phyloP scores from a whole-genome alignment of 1,284 basidiomycete species.

The Neonothopanus nambi region DNA sequence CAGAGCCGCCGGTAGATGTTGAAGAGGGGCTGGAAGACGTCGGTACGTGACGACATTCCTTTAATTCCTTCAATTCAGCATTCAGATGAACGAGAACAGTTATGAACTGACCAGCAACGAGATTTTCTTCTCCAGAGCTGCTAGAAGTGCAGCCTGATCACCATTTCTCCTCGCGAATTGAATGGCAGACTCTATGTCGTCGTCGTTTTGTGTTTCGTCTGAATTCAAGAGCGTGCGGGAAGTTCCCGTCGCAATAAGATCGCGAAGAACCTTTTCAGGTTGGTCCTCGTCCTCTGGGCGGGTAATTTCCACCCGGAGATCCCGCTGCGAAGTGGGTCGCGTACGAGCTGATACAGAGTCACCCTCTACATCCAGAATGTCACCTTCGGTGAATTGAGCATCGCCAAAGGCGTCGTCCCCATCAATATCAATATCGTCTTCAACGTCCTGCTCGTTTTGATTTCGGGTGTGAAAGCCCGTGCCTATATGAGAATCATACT shows the following conservation, averaged over 20 bases:
- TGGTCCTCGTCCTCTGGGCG: constrained; percentile 35
- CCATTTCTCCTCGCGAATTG: constrained; percentile 47
- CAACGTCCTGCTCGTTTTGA: constrained; percentile 57
- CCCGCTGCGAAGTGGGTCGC: constrained; percentile 11
- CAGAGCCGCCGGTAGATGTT: constrained; percentile 29
- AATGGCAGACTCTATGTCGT: constrained; percentile 51
- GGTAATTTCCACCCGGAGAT: constrained; percentile 8
- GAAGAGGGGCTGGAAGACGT: constrained; percentile 33
- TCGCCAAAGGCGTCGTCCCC: constrained; percentile 76
- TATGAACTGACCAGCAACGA: constrained; percentile 48
- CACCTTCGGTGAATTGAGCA: constrained; percentile 72
- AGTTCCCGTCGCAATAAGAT: constrained; percentile 54
- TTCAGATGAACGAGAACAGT: constrained; percentile 6
- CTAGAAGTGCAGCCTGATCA: constrained; percentile 47
- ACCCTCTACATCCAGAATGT: constrained; percentile 42
- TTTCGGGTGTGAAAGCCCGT: constrained; percentile 68
- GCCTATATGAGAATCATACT: constrained; percentile 37
- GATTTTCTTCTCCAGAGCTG: constrained; percentile 62
- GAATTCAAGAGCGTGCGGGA: constrained; percentile 20
- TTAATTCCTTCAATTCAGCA: neutral
- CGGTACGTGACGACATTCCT: too few relatives aligned
- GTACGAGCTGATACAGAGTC: constrained; percentile 17
- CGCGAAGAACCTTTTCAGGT: constrained; percentile 40
- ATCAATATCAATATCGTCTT: constrained; percentile 77
- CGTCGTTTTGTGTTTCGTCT: constrained; percentile 43